Base-by-base conservation (phyloP, 345 rosid species). In the Cochlearia excelsa region DNA sequence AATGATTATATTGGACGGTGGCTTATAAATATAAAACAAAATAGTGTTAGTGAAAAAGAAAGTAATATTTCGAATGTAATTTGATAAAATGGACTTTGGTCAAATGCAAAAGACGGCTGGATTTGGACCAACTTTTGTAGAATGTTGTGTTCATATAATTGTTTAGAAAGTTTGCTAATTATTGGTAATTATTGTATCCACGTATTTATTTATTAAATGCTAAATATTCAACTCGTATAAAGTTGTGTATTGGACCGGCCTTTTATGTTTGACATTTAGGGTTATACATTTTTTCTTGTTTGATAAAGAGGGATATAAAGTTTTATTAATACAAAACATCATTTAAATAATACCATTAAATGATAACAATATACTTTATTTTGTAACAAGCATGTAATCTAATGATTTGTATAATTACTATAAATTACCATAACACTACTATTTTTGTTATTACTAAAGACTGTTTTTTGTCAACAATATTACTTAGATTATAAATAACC, bases 51-150 rank as follows among this genome's bases (percentile, higher is more conserved):
- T 54, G 55, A 48, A 46, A 60, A 30, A 7, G 38, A 53, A 53
- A 38, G 49, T 60, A 46, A 47, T 34, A 59, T 59, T 59, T 45
- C 23, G 49, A 53, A 45, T 44, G 31, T 69, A 41, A 55, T 16
- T 34, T 41, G 33, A 27, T 69, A 44, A 44, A 5, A 33, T 33
- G 4, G 46, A 26, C 31, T 46, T 59, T 62, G 56, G 55, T 68
- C 62, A 61, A 45, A 61, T 69, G 1, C 31, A 61, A 60, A 69
- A 69, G 7, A 61, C 68, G 73, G 73, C 73, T 41, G 46, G 42
- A 54, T 47, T 33, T 61, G 67, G 67, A 54, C 63, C 57, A 54
- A 45, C 33, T 40, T 5, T 9, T 61, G 11, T 45, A 8, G 26
- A 46, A 37, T 68, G 44, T n/a, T 51, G 49, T 10, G 49, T 40